Evolutionary conservation across 2,329 filamentous ascomycete genomes (phyloP), one percentile per base, ranked within the genome.

Genomic region (Emericellopsis atlantica): DNA sequence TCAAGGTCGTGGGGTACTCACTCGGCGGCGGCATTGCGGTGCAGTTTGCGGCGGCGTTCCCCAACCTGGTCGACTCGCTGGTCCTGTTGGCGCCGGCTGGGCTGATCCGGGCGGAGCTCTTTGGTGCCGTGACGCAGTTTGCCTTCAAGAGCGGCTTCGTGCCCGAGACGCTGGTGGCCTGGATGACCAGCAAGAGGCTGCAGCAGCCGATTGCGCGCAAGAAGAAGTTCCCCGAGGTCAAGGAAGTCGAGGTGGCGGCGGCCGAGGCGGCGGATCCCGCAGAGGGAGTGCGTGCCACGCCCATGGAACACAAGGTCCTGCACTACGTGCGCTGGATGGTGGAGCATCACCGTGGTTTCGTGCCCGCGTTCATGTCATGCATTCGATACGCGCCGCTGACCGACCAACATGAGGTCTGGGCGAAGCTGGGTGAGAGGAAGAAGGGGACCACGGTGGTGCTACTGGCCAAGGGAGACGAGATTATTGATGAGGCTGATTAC

Each of bases 31-130:
- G 82, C 40, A 80, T 94, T 42, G 78, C 79, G 5, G 76, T 80
- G 6, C 75, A 80, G 45, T 90, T 93, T 54, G 76, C 84, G 6
- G 75, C 75, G 9, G 72, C 79, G 43, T 88, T 89, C 54, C 83
- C 85, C 0, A 56, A 74, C 37, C 65, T 90, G 42, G 69, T 95
- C 12, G 69, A 72, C 11, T 75, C 72, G 9, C 66, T 95, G 18
- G 68, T 92, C 10, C 72, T 95, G 6, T 71, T 95, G 34, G 86
- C 87, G 0, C 87, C 89, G 0, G 71, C 80, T 0, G 89, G 89
- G 0, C 67, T 95, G 36, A 75, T 95, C 48, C 64, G 73, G 34
- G 58, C 67, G 0, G 60, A 67, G 43, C 69, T 68, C 49, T 74
- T 79, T 45, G 72, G 71, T 18, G 56, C 59, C 32, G 46, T 64